Conservation (phyloP, 106 monocot species). For the Apostasia shenzhenica region DNA sequence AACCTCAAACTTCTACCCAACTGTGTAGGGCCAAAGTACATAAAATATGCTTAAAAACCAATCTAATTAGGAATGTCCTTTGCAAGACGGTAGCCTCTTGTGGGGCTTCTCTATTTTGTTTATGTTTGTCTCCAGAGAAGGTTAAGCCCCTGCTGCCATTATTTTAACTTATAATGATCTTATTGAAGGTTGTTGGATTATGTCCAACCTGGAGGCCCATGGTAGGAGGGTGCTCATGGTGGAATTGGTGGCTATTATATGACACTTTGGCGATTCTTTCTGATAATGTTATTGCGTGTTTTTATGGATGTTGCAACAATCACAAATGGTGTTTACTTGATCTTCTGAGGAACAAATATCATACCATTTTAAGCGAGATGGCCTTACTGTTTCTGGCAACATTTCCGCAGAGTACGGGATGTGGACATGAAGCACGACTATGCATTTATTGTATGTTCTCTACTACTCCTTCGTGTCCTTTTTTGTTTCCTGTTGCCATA, state of each 20-base stretch:
- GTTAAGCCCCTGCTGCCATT: slow-evolving; percentile 39
- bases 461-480: neutral
- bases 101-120: slow-evolving; percentile 1
- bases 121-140: slow-evolving; percentile 24
- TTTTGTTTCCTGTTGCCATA: neutral
- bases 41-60: neutral
- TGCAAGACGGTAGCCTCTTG: neutral
- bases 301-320: slow-evolving; percentile 77
- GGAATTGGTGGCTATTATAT: slow-evolving; percentile 88
- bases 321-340: slow-evolving; percentile 48
- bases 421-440: slow-evolving; percentile 99
- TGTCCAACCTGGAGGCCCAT: slow-evolving; percentile 83
- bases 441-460: slow-evolving; percentile 84
- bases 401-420: slow-evolving; percentile 97
- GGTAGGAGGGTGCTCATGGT: slow-evolving; percentile 94
- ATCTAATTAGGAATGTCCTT: neutral
- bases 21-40: too few species aligned
- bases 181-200: slow-evolving; percentile 98
- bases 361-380: slow-evolving; percentile 53
- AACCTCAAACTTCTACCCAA: too few species aligned
- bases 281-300: slow-evolving; percentile 55
- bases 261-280: slow-evolving; percentile 91
- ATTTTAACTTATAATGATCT: slow-evolving; percentile 87
- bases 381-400: slow-evolving; percentile 96
- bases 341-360: too few species aligned